Evolutionary conservation across 306 rosid genomes (phyloP).

Genomic region (Neltuma alba): DNA sequence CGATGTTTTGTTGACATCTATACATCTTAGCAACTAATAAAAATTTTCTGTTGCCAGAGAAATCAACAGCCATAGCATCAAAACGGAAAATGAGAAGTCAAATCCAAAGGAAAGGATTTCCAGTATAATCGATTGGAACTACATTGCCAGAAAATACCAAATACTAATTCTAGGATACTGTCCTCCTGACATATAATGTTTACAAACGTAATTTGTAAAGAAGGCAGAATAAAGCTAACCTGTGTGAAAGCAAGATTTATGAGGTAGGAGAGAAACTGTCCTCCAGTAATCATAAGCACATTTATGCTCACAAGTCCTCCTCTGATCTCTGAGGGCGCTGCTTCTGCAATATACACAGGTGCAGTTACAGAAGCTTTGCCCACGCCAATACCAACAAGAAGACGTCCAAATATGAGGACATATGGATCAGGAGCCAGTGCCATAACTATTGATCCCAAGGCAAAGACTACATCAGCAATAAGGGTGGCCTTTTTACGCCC

Average conservation of each 20-base stretch:
- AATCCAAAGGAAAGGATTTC: not conserved
- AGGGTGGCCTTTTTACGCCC: conserved; percentile 96
- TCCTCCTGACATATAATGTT: not conserved
- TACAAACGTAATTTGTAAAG: not conserved
- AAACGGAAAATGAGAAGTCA: not conserved
- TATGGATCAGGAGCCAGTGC: conserved; percentile 88
- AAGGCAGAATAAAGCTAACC: conserved; percentile 30
- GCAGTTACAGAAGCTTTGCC: conserved; percentile 93
- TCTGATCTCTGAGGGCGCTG: conserved; percentile 89
- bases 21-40: not conserved
- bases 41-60: not conserved
- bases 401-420: conserved; percentile 79
- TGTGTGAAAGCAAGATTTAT: conserved; percentile 63
- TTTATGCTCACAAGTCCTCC: conserved; percentile 85
- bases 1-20: not conserved
- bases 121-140: not conserved
- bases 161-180: not conserved
- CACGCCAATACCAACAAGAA: conserved; percentile 81
- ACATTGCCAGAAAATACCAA: not conserved
- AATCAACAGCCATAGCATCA: not conserved
- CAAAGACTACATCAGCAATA: conserved; percentile 69
- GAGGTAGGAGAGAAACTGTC: conserved; percentile 90
- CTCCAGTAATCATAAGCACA: conserved; percentile 88
- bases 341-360: conserved; percentile 92
- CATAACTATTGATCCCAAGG: conserved; percentile 80